phyloP scores from a whole-genome alignment of 306 rosid genomes.

The Rosa chinensis region DNA sequence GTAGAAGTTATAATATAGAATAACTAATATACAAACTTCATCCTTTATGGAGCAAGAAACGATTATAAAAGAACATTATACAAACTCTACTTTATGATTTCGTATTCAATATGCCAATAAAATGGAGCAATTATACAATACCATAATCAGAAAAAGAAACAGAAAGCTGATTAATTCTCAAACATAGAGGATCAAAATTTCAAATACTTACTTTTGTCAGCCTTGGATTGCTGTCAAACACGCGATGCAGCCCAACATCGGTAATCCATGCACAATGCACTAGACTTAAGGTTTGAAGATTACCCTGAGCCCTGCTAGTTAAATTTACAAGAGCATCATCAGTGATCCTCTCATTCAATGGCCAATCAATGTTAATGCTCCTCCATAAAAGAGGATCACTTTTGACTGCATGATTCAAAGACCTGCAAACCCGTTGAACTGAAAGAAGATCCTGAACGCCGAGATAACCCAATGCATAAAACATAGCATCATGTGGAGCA shows the following conservation, averaged over 20 bases:
- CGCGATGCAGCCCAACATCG: slow-evolving; percentile 50
- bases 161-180: slow-evolving; percentile 1
- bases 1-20: background rate
- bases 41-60: background rate
- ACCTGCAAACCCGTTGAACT: slow-evolving; percentile 57
- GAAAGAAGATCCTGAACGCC: slow-evolving; percentile 61
- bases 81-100: background rate
- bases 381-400: slow-evolving; percentile 65
- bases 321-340: slow-evolving; percentile 54
- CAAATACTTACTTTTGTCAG: slow-evolving; percentile 51
- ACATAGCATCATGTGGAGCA: slow-evolving; percentile 58
- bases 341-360: slow-evolving; percentile 40
- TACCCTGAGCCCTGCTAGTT: slow-evolving; percentile 64
- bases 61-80: background rate
- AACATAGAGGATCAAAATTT: slow-evolving; percentile 6
- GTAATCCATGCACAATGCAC: slow-evolving; percentile 47
- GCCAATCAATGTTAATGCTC: slow-evolving; percentile 43
- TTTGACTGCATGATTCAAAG: slow-evolving; percentile 43
- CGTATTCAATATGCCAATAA: background rate
- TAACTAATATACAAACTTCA: background rate
- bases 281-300: slow-evolving; percentile 53
- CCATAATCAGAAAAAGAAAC: background rate
- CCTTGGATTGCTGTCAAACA: slow-evolving; percentile 52
- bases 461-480: slow-evolving; percentile 51
- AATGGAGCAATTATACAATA: background rate